Evolutionary conservation across 2,329 filamentous ascomycete species (phyloP).

Genomic region (Fusarium haematococcum): DNA sequence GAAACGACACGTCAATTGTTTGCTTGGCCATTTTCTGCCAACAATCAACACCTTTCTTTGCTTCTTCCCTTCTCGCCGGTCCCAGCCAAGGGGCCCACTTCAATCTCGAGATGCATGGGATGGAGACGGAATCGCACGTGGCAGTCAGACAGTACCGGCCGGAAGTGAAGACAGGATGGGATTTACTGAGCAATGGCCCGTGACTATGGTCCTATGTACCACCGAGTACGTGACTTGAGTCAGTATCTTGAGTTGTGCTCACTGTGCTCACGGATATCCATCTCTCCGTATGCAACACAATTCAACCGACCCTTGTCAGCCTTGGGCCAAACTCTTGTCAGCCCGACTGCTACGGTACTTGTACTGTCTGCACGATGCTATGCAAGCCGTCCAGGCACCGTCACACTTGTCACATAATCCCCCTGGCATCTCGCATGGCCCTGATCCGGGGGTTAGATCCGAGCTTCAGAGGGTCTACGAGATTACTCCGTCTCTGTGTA

Average conservation of each 20-base stretch:
- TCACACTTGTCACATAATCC: constrained; percentile 34
- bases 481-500: not conserved
- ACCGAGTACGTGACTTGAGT: constrained; percentile 9
- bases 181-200: not conserved
- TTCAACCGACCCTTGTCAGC: constrained; percentile 4
- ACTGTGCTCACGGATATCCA: constrained; percentile 3
- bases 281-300: not conserved
- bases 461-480: constrained; percentile 5
- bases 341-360: constrained; percentile 7
- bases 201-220: not conserved
- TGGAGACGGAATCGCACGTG: constrained; percentile 35
- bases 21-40: not conserved
- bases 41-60: constrained; percentile 10
- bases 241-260: constrained; percentile 28
- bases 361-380: constrained; percentile 11
- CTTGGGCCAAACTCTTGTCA: constrained; percentile 21
- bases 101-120: constrained; percentile 21
- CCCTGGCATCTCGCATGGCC: constrained; percentile 24
- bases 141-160: constrained; percentile 32
- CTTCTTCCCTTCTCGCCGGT: constrained; percentile 12
- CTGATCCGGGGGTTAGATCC: constrained; percentile 27
- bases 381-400: constrained; percentile 35
- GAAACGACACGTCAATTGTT: not conserved
- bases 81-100: constrained; percentile 7
- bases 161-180: not conserved